Conservation (phyloP, 2,329 filamentous ascomycete genomes). For the Biscogniauxia sp. region DNA sequence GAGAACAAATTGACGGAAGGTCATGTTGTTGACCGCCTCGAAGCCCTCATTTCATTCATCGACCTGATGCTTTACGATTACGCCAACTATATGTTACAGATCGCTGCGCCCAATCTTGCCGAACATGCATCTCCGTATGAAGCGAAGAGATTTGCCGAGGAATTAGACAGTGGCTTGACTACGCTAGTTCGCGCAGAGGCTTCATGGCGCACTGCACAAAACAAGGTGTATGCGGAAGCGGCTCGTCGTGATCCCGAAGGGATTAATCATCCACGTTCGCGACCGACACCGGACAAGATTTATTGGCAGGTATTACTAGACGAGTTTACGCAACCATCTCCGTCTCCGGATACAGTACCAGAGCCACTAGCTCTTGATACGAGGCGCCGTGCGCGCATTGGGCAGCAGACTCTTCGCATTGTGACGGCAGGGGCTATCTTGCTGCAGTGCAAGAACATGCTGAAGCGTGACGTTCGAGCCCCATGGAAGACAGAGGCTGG, state of each 20-base stretch:
- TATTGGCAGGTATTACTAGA: slow-evolving; percentile 76
- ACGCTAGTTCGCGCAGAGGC: slow-evolving; percentile 58
- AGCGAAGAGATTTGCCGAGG: slow-evolving; percentile 66
- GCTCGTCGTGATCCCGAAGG: slow-evolving; percentile 68
- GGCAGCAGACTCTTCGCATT: slow-evolving; percentile 60
- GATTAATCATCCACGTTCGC: slow-evolving; percentile 58
- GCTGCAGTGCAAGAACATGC: slow-evolving; percentile 76
- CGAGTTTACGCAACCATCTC: slow-evolving; percentile 65
- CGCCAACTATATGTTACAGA: slow-evolving; percentile 74
- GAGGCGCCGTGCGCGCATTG: slow-evolving; percentile 58
- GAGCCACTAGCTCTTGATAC: slow-evolving; percentile 72
- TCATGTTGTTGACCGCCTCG: slow-evolving; percentile 71
- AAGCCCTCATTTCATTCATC: slow-evolving; percentile 72
- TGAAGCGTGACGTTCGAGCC: slow-evolving; percentile 75
- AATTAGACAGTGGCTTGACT: slow-evolving; percentile 55
- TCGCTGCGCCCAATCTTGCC: slow-evolving; percentile 68
- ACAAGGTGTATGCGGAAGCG: slow-evolving; percentile 64
- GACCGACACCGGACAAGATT: slow-evolving; percentile 66
- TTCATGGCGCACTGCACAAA: slow-evolving; percentile 64
- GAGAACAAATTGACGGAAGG: slow-evolving; percentile 59
- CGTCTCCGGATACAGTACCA: slow-evolving; percentile 56
- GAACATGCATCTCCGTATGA: slow-evolving; percentile 72
- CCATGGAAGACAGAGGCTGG: slow-evolving; percentile 74
- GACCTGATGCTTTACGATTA: slow-evolving; percentile 79
- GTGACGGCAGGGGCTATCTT: slow-evolving; percentile 72